Percentiles rank a stretch among this genome's conserved stretches.
Evolutionary conservation across 73 alveolate species (phyloP).

Genomic region (Tetrahymena malaccensis): DNA sequence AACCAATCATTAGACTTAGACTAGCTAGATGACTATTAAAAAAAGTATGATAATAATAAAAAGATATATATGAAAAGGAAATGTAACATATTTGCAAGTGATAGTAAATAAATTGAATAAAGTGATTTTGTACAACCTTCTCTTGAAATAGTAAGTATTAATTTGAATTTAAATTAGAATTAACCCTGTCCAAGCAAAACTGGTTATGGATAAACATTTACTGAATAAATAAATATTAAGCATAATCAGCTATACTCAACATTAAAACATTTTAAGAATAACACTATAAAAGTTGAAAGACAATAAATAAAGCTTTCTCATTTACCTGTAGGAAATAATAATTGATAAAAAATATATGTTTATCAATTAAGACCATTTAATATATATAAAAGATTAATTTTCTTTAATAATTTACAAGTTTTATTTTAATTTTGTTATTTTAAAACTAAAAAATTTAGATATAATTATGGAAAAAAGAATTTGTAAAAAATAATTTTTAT

Average conservation of each 20-base stretch:
- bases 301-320: not conserved
- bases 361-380: too few relatives aligned
- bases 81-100: not conserved
- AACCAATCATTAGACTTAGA: not conserved
- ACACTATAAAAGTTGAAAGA: not conserved
- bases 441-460: too few relatives aligned
- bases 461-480: too few relatives aligned
- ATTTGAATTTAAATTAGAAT: not conserved
- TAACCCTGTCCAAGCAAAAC: not conserved
- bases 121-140: not conserved
- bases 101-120: not conserved
- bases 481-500: too few relatives aligned
- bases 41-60: not conserved
- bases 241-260: not conserved
- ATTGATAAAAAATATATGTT: not conserved
- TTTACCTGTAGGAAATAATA: not conserved
- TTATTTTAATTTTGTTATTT: too few relatives aligned
- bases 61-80: not conserved
- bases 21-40: not conserved
- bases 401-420: too few relatives aligned
- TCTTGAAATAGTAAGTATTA: not conserved
- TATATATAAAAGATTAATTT: too few relatives aligned
- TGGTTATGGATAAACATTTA: not conserved
- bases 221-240: not conserved
- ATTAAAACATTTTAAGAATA: not conserved